Conservation (phyloP, 345 rosid species). For the Psidium friedrichsthalianum region DNA sequence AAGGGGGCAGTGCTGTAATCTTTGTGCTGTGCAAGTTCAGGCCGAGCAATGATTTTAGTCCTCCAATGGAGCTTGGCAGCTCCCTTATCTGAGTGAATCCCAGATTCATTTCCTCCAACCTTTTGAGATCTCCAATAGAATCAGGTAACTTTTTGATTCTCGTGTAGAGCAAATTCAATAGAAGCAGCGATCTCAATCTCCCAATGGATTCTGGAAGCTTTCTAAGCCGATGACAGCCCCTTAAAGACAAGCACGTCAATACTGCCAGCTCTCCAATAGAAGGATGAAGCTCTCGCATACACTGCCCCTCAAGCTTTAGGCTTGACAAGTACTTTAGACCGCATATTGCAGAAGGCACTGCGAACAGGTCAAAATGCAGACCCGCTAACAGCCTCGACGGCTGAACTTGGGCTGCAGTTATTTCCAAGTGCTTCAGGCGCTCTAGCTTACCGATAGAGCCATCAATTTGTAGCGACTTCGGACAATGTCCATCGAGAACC, state of each 20-base stretch:
- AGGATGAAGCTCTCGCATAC: background rate
- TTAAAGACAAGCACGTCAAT: background rate
- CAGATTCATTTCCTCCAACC: background rate
- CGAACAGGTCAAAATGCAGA: background rate
- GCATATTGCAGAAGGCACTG: background rate
- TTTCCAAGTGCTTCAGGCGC: background rate
- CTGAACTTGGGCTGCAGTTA: background rate
- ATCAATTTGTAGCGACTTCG: background rate
- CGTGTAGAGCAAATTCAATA: background rate
- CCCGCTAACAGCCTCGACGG: background rate
- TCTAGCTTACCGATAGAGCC: background rate
- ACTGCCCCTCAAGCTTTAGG: background rate
- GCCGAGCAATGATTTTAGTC: background rate
- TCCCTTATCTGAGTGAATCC: background rate
- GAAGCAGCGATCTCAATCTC: background rate
- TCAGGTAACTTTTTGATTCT: background rate
- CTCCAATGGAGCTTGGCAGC: background rate
- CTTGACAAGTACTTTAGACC: background rate
- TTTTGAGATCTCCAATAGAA: background rate
- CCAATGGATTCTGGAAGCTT: background rate
- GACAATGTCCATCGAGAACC: background rate
- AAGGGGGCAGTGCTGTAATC: background rate
- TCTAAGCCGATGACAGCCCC: background rate
- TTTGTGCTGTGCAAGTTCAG: background rate
- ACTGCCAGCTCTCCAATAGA: background rate